Percentiles rank a stretch among this genome's conserved stretches.
Conservation (phyloP, 306 rosid species). For the Rubus idaeus region DNA sequence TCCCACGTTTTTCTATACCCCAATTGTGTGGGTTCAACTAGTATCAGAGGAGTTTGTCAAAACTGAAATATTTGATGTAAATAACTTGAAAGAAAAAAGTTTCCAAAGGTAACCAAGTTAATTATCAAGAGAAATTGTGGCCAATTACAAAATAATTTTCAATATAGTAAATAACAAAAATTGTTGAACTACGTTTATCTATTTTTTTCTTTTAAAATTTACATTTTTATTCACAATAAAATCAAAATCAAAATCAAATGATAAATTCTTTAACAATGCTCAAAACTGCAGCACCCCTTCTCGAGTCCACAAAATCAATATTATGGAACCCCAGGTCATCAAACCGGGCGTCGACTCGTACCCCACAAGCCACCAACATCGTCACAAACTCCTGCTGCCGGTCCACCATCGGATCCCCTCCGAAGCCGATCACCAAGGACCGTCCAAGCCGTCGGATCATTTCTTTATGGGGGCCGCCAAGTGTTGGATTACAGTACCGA, state of each 20-base stretch:
- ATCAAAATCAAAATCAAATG: not conserved
- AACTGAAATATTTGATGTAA: too few relatives aligned
- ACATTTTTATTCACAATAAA: not conserved
- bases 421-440: conserved; percentile 60
- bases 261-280: conserved; percentile 53
- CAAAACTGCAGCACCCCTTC: conserved; percentile 33
- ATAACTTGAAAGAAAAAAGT: too few relatives aligned
- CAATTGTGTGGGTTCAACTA: too few relatives aligned
- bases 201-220: not conserved
- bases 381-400: conserved; percentile 55
- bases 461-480: conserved; percentile 39
- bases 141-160: too few relatives aligned
- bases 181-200: too few relatives aligned
- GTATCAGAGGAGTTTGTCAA: too few relatives aligned
- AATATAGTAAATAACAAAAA: too few relatives aligned
- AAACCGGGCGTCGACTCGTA: conserved; percentile 53
- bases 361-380: conserved; percentile 56
- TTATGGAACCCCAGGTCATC: conserved; percentile 61
- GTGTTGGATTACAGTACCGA: conserved; percentile 62
- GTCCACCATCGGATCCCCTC: conserved; percentile 64
- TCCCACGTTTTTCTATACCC: too few relatives aligned
- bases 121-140: too few relatives aligned
- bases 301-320: conserved; percentile 52
- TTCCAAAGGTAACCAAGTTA: too few relatives aligned
- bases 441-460: conserved; percentile 26